phyloP scores from a whole-genome alignment of 306 rosid species.

The Dryas octopetala region DNA sequence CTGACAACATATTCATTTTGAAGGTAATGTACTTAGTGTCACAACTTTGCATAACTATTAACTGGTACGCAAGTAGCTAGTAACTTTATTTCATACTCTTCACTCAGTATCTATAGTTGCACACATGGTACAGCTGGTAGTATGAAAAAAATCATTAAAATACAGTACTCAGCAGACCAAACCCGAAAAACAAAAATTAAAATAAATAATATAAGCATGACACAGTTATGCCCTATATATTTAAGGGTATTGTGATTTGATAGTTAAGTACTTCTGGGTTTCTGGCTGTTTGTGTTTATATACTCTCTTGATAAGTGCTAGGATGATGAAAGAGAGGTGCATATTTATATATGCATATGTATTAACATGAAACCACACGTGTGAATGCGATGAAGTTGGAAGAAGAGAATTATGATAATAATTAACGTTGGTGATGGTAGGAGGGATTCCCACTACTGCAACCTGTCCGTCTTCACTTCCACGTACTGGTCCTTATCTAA shows the following conservation, averaged over 20 bases:
- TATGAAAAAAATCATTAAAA: no score
- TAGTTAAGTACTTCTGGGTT: not conserved
- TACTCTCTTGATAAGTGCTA: no score
- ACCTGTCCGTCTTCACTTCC: slow-evolving; percentile 6
- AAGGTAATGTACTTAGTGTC: not conserved
- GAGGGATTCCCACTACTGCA: slow-evolving; percentile 5
- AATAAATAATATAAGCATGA: no score
- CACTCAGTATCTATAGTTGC: no score
- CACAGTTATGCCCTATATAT: no score
- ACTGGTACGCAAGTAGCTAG: no score
- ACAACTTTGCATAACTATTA: no score
- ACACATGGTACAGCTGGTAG: no score
- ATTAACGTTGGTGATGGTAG: not conserved
- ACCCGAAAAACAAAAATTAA: no score
- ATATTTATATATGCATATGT: not conserved
- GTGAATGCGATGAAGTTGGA: slow-evolving; percentile 2
- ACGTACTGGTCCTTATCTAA: slow-evolving; percentile 12
- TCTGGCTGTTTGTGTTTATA: not conserved
- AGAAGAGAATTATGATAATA: not conserved
- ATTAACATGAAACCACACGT: not conserved
- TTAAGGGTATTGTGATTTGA: not conserved
- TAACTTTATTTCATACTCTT: no score
- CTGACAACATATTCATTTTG: not conserved
- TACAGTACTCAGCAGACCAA: no score
- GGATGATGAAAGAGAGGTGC: not conserved